Conservation (phyloP, 495 filamentous ascomycete genomes). For the Massariosphaeria phaeospora region DNA sequence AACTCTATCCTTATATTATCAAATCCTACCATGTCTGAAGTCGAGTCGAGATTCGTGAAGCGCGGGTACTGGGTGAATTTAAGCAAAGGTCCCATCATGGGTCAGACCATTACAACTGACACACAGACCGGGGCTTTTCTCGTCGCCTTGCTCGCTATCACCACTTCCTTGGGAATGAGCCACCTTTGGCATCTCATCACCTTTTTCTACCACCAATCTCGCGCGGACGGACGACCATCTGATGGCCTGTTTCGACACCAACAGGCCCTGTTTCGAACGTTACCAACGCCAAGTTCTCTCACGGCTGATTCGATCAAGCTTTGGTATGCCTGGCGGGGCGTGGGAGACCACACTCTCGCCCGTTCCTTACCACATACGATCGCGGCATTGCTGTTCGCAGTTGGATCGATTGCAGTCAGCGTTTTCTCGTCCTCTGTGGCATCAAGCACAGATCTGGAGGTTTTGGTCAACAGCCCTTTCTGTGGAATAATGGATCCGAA, state of each 20-base stretch:
- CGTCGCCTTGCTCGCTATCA: background rate
- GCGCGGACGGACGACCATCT: background rate
- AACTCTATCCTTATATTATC: no score
- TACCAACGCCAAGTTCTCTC: constrained; percentile 8
- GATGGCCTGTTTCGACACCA: constrained; percentile 12
- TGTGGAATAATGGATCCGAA: background rate
- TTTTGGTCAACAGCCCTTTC: constrained; percentile 6
- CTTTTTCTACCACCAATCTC: constrained; percentile 1
- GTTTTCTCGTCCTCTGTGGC: constrained; percentile 9
- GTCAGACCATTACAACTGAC: constrained; percentile 5
- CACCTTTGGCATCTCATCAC: constrained; percentile 9
- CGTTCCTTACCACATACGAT: background rate
- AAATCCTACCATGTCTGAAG: background rate
- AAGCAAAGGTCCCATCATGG: background rate
- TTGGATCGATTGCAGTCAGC: background rate
- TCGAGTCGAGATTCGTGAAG: constrained; percentile 1
- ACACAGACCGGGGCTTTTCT: background rate
- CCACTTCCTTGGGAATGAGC: background rate
- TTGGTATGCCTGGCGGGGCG: background rate
- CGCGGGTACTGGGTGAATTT: background rate
- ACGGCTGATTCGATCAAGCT: constrained; percentile 1
- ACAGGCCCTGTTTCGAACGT: constrained; percentile 7
- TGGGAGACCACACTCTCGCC: background rate
- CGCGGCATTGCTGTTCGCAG: background rate
- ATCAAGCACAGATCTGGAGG: background rate